These are phyloP conservation scores for Backusella liffmaniae DNA, from an alignment of 192 early-diverging fungal species.

Conservation along the genomic window DNA sequence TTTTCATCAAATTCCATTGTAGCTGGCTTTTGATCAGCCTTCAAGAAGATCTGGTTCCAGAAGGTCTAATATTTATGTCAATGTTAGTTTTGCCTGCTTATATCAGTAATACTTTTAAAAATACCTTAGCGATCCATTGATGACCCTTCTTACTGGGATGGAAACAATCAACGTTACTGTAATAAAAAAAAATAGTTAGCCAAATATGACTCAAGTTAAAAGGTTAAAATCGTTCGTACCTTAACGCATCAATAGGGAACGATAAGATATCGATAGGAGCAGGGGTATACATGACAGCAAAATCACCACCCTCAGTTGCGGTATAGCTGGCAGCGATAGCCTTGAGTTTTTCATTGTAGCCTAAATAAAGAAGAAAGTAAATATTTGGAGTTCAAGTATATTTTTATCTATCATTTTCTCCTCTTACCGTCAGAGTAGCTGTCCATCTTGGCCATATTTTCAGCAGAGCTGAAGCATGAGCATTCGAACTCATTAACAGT, in stretches of 20 bases:
- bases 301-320: neutral
- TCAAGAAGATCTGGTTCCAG: conserved; percentile 27
- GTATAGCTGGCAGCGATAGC: conserved; percentile 20
- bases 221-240: neutral
- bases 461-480: conserved; percentile 6
- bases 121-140: conserved; percentile 21
- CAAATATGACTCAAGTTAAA: neutral
- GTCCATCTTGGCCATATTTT: conserved; percentile 18
- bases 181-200: neutral
- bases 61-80: conserved; percentile 4
- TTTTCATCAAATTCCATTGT: neutral
- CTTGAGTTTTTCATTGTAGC: conserved; percentile 14
- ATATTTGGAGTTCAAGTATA: neutral
- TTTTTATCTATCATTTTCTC: neutral
- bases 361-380: neutral
- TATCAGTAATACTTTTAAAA: neutral
- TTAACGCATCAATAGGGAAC: conserved; percentile 17
- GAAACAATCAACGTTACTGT: conserved; percentile 24
- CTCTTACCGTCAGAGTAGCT: conserved; percentile 12
- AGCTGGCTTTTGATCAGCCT: neutral
- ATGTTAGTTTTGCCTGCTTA: neutral
- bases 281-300: conserved; percentile 17
- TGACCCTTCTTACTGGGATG: conserved; percentile 20
- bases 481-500: conserved; percentile 18
- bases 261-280: neutral